Conservation (phyloP, 257 asterid genomes). For the Coffea canephora region DNA sequence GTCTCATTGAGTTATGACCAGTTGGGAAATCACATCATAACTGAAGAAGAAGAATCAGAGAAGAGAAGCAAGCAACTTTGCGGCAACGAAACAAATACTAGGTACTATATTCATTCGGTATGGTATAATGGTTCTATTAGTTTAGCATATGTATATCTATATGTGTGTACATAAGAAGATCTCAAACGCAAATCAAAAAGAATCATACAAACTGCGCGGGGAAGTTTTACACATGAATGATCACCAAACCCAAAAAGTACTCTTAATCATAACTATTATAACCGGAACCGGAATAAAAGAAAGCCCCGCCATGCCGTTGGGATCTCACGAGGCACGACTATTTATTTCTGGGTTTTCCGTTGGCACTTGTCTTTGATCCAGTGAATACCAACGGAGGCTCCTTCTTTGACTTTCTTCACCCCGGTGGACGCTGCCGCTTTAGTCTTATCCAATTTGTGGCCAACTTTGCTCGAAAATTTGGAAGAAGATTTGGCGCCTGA, state of each 20-base stretch:
- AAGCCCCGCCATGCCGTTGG: neutral
- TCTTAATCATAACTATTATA: neutral
- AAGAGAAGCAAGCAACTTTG: neutral
- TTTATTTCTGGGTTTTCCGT: slow-evolving; percentile 43
- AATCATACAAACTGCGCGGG: neutral
- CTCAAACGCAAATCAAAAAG: neutral
- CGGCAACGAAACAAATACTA: no score
- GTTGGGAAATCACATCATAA: neutral
- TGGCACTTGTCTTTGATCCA: slow-evolving; percentile 77
- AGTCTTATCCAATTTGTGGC: slow-evolving; percentile 49
- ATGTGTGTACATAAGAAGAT: neutral
- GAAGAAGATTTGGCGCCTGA: slow-evolving; percentile 20
- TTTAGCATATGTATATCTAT: neutral
- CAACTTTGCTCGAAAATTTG: slow-evolving; percentile 32
- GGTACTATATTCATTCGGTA: neutral
- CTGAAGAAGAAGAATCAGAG: neutral
- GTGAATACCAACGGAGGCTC: slow-evolving; percentile 62
- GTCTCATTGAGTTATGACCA: no score
- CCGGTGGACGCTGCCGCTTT: slow-evolving; percentile 65
- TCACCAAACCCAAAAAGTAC: no score
- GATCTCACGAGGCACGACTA: neutral
- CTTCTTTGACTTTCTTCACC: slow-evolving; percentile 65
- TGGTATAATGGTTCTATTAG: neutral
- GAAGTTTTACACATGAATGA: neutral
- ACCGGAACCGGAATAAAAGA: neutral